These are phyloP conservation scores for Mucor plumbeus DNA, from an alignment of 371 early-diverging fungal genomes.

Conservation along the genomic window DNA sequence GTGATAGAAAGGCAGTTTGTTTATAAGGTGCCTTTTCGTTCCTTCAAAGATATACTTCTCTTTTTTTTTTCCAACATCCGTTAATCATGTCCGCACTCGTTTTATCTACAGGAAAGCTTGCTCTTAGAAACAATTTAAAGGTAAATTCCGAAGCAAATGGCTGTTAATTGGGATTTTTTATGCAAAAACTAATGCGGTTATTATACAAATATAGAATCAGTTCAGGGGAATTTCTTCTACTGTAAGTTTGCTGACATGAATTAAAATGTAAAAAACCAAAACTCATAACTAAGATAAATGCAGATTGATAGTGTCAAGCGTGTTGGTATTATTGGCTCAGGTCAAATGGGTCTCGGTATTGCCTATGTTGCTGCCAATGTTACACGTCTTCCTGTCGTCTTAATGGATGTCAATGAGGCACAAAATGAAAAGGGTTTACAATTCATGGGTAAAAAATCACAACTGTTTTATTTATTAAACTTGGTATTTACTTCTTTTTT, in stretches of 20 bases:
- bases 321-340: constrained; percentile 82
- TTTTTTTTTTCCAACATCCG: neutral
- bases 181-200: neutral
- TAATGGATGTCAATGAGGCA: constrained; percentile 83
- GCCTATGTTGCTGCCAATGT: constrained; percentile 92
- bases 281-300: no score
- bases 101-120: neutral
- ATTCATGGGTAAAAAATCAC: neutral
- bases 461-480: neutral
- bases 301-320: constrained; percentile 53
- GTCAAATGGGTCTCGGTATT: constrained; percentile 95
- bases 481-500: neutral
- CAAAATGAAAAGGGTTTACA: constrained; percentile 62
- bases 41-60: neutral
- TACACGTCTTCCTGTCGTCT: constrained; percentile 77
- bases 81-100: constrained; percentile 1
- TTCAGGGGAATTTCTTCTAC: constrained; percentile 16
- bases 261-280: neutral
- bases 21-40: neutral
- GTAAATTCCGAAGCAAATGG: neutral
- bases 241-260: neutral
- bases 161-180: neutral
- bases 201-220: neutral
- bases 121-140: constrained; percentile 5
- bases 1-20: constrained; percentile 6